Evolutionary conservation across 495 filamentous ascomycete species (phyloP).

Genomic region (Podospora didyma): DNA sequence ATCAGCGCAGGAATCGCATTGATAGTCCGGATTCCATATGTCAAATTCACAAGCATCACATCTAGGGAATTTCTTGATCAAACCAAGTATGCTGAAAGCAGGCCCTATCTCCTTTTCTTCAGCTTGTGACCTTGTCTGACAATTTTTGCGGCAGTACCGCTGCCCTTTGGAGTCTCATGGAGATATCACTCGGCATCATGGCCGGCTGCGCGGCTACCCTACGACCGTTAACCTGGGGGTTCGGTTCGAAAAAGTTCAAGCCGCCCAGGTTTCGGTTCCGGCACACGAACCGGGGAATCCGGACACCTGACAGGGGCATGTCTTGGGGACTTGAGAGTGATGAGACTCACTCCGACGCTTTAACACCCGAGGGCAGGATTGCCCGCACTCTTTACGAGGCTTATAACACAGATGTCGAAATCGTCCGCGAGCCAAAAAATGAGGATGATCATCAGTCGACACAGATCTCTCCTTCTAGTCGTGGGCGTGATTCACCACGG

Average conservation of each 20-base stretch:
- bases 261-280: neutral
- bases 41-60: constrained; percentile 25
- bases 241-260: neutral
- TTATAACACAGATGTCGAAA: too few relatives aligned
- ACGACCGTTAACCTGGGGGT: constrained; percentile 31
- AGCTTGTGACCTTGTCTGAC: too few relatives aligned
- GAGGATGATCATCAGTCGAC: too few relatives aligned
- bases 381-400: too few relatives aligned
- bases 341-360: too few relatives aligned
- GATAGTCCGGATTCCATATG: constrained; percentile 37
- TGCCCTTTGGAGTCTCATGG: constrained; percentile 35
- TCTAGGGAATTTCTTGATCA: constrained; percentile 9
- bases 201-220: constrained; percentile 41
- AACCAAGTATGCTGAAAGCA: constrained; percentile 17
- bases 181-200: constrained; percentile 38
- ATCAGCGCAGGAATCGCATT: constrained; percentile 37
- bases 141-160: constrained; percentile 17
- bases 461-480: too few relatives aligned
- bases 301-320: neutral
- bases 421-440: too few relatives aligned
- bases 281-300: neutral
- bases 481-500: too few relatives aligned
- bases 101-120: neutral
- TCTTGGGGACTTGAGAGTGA: too few relatives aligned
- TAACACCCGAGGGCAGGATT: too few relatives aligned